These are phyloP conservation scores for Knoxia roxburghii DNA, from an alignment of 257 asterid species.

Conservation along the genomic window DNA sequence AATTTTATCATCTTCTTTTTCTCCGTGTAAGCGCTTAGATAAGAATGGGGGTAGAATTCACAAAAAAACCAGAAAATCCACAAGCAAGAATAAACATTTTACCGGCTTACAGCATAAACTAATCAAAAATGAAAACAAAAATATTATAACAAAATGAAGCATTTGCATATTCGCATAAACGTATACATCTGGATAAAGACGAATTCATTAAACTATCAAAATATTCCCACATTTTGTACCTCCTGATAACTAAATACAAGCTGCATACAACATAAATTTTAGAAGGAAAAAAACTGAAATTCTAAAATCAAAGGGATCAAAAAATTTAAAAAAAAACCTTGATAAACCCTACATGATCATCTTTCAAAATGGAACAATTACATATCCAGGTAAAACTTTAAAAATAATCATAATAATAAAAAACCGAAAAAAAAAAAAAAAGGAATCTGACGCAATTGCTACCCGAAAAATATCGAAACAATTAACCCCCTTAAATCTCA, in stretches of 20 bases:
- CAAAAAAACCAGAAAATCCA: neutral
- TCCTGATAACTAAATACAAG: neutral
- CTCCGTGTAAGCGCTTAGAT: too few species aligned
- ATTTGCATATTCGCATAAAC: neutral
- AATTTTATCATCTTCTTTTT: too few species aligned
- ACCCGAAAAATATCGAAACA: too few species aligned
- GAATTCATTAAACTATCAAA: neutral
- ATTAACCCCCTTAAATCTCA: neutral
- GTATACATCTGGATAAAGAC: too few species aligned
- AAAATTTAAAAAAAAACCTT: neutral
- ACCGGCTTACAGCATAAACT: too few species aligned
- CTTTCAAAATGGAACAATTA: neutral
- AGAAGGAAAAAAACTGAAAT: neutral
- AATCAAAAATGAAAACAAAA: neutral
- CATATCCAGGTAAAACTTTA: neutral
- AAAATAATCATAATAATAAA: neutral
- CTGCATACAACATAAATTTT: neutral
- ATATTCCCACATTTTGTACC: neutral
- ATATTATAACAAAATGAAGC: neutral
- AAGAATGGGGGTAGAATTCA: neutral
- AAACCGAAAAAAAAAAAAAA: neutral
- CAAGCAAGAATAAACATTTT: neutral
- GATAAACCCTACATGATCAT: constrained; percentile 9
- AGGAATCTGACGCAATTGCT: neutral
- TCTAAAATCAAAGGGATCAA: too few species aligned